phyloP scores from a whole-genome alignment of 2,329 filamentous ascomycete species.

The Ophiostoma piceae region DNA sequence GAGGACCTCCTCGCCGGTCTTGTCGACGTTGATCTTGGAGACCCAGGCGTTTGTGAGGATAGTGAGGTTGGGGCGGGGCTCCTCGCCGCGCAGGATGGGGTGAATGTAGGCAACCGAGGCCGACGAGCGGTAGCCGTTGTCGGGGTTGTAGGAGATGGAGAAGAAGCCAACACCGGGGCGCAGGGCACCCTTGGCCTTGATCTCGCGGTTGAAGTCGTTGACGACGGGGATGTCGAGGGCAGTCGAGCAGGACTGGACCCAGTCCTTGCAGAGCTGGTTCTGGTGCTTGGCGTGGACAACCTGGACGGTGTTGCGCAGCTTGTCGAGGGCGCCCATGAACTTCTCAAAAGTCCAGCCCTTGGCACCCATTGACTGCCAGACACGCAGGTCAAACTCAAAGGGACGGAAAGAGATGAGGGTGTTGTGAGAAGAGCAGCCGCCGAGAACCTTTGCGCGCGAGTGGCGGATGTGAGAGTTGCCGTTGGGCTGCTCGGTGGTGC shows the following conservation, averaged over 20 bases:
- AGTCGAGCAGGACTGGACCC: constrained; percentile 73
- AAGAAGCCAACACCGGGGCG: constrained; percentile 82
- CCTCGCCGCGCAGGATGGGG: constrained; percentile 76
- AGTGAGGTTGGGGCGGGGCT: constrained; percentile 77
- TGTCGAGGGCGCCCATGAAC: constrained; percentile 75
- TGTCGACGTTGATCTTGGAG: constrained; percentile 62
- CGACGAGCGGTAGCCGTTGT: constrained; percentile 76
- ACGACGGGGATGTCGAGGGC: constrained; percentile 77
- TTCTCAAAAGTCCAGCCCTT: constrained; percentile 82
- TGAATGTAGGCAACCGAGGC: constrained; percentile 91
- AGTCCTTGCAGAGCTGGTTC: constrained; percentile 88
- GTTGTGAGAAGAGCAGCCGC: constrained; percentile 90
- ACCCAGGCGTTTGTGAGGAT: constrained; percentile 86
- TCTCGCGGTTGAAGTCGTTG: constrained; percentile 81
- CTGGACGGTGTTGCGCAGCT: constrained; percentile 83
- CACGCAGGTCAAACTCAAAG: constrained; percentile 79
- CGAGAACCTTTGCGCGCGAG: constrained; percentile 85
- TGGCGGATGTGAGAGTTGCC: constrained; percentile 87
- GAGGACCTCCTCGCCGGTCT: constrained; percentile 54
- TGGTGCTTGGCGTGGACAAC: constrained; percentile 79
- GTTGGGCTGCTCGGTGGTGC: constrained; percentile 82
- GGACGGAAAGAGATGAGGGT: constrained; percentile 61
- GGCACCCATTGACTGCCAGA: constrained; percentile 78
- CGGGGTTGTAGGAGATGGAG: constrained; percentile 85
- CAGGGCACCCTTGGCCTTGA: constrained; percentile 65